Evolutionary conservation across 2,329 filamentous ascomycete genomes (phyloP).

Genomic region (Rosellinia necatrix): DNA sequence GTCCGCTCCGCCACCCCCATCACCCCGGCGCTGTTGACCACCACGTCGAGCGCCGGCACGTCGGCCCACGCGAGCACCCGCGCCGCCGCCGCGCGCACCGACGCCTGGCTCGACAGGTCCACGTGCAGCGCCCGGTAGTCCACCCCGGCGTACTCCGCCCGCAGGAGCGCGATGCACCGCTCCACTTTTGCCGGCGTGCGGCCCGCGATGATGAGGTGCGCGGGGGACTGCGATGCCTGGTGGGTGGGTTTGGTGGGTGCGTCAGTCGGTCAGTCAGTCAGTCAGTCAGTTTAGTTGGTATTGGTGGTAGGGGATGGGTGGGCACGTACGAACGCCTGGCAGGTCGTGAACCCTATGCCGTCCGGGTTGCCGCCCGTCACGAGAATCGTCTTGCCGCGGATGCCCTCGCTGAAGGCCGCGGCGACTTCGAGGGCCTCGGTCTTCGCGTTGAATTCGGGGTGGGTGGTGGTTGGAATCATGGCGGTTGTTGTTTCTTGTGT

Average conservation of each 20-base stretch:
- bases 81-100: constrained; percentile 45
- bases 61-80: constrained; percentile 42
- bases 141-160: constrained; percentile 36
- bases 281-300: too few species aligned
- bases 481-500: background rate
- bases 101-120: constrained; percentile 45
- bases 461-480: constrained; percentile 40
- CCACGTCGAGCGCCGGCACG: constrained; percentile 44
- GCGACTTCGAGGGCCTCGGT: constrained; percentile 48
- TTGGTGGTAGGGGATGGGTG: too few species aligned
- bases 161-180: constrained; percentile 37
- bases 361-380: constrained; percentile 44
- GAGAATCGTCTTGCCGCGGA: constrained; percentile 45
- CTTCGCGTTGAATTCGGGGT: constrained; percentile 41
- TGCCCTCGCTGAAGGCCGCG: constrained; percentile 40
- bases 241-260: background rate
- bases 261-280: too few species aligned
- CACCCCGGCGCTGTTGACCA: constrained; percentile 53
- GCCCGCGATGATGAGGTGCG: constrained; percentile 43
- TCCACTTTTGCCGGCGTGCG: constrained; percentile 41
- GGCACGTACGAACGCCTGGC: constrained; percentile 43
- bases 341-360: constrained; percentile 43
- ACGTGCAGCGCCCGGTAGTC: constrained; percentile 42
- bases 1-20: constrained; percentile 44
- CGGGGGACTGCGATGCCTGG: constrained; percentile 40